A percentile compares a stretch with the other conserved stretches of the same genome.
Conservation (phyloP, 139 green algal species). For the Chlamydomonas incerta region DNA sequence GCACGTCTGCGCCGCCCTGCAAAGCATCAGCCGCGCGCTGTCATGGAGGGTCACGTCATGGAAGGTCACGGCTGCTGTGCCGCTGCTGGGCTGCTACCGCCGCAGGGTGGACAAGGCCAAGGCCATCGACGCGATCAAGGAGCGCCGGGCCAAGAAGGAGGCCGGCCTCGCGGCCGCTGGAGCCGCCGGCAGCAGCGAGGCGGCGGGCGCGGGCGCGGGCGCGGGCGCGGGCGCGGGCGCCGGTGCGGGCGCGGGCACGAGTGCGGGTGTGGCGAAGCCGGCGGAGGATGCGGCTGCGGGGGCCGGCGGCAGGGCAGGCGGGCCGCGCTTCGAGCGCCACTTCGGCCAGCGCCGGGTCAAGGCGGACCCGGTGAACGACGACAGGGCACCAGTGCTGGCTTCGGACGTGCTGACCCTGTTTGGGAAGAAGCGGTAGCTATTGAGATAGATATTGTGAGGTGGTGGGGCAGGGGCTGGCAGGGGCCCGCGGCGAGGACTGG, state of each 20-base stretch:
- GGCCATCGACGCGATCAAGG: conserved; percentile 58
- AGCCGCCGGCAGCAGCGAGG: background rate
- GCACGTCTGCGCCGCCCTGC: too few species aligned
- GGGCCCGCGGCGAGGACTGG: too few species aligned
- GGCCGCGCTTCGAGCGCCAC: conserved; percentile 30
- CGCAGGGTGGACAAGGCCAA: conserved; percentile 67
- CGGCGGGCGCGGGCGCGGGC: background rate
- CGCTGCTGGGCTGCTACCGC: background rate
- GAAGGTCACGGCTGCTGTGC: too few species aligned
- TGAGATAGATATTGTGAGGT: too few species aligned
- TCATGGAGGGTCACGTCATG: too few species aligned
- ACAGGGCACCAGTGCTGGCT: conserved; percentile 49
- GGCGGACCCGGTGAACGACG: conserved; percentile 64
- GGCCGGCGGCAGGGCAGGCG: background rate
- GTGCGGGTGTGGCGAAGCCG: background rate
- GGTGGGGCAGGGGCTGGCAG: too few species aligned
- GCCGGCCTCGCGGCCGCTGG: too few species aligned
- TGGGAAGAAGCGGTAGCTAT: background rate
- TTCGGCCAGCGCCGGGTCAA: conserved; percentile 75
- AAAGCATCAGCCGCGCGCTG: too few species aligned
- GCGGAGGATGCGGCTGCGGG: background rate
- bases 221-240: background rate
- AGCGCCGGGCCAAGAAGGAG: conserved; percentile 41
- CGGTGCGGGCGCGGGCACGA: too few species aligned
- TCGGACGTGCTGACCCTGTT: conserved; percentile 70